A percentile compares a stretch with the other conserved stretches of the same genome.
These are phyloP conservation scores for Pleurotus citrinopileatus DNA, from an alignment of 768 basidiomycete species.

Conservation along the genomic window DNA sequence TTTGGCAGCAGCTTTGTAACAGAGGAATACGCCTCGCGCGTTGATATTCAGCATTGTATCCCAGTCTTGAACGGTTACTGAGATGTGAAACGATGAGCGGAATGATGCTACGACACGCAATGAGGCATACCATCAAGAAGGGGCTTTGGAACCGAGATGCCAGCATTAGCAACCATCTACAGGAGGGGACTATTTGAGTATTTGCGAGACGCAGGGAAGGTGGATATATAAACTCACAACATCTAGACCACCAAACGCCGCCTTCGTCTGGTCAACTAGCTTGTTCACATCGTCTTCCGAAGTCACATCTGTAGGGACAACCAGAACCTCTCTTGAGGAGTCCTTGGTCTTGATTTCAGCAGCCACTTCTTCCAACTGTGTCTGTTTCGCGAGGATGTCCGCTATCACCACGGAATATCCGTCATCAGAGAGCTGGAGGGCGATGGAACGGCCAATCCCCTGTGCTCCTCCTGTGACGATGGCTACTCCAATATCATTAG, in stretches of 20 bases:
- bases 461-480: constrained; percentile 31
- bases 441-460: constrained; percentile 31
- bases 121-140: constrained; percentile 20
- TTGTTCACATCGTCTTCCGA: constrained; percentile 24
- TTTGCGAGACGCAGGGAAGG: neutral
- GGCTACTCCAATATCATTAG: too few relatives aligned
- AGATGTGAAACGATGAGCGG: constrained; percentile 4
- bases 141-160: constrained; percentile 14
- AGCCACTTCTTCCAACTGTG: constrained; percentile 18
- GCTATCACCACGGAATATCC: constrained; percentile 27
- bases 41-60: constrained; percentile 35
- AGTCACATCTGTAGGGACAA: constrained; percentile 23
- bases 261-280: constrained; percentile 22
- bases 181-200: neutral
- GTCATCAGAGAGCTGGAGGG: constrained; percentile 28
- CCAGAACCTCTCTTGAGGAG: constrained; percentile 16
- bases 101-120: neutral
- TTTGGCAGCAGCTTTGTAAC: constrained; percentile 39
- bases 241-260: constrained; percentile 21
- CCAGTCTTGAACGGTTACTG: constrained; percentile 30
- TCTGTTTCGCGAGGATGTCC: constrained; percentile 23
- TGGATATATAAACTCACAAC: constrained; percentile 19
- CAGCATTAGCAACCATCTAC: constrained; percentile 36
- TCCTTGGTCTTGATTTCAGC: constrained; percentile 21
- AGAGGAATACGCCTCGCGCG: constrained; percentile 34